A percentile compares a stretch with the other conserved stretches of the same genome.
Conservation (phyloP, 108 stramenopile genomes). For the Pseudonitzschia delicatissima region DNA sequence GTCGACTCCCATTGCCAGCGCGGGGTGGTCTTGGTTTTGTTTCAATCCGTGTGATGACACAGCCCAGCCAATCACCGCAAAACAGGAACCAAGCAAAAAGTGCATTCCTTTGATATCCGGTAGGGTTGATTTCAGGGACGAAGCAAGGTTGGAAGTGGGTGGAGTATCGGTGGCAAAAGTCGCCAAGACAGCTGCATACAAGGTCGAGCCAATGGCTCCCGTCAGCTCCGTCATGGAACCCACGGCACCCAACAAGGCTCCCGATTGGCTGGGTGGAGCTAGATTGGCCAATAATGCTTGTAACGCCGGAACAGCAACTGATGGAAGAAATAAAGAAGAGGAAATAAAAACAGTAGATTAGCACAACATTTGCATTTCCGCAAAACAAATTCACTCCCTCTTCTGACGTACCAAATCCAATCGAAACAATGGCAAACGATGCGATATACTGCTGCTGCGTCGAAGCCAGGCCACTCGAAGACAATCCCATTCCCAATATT, state of each 20-base stretch:
- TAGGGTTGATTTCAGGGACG: neutral
- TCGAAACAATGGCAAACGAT: neutral
- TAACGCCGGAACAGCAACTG: slow-evolving; percentile 4
- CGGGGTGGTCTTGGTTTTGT: neutral
- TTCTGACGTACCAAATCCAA: neutral
- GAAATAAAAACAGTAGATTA: neutral
- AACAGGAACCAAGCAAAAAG: slow-evolving; percentile 5
- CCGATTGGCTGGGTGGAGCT: neutral
- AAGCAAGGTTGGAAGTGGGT: neutral
- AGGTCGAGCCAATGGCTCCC: neutral
- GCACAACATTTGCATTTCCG: neutral
- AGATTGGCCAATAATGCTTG: slow-evolving; percentile 9
- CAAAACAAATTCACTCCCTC: neutral
- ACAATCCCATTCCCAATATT: neutral
- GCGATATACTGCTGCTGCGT: neutral
- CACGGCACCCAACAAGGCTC: slow-evolving; percentile 4
- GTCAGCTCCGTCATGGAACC: neutral
- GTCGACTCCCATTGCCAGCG: neutral
- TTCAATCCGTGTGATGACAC: slow-evolving; percentile 4
- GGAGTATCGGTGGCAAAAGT: neutral
- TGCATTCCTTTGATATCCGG: slow-evolving; percentile 1
- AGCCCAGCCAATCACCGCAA: neutral
- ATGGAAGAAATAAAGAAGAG: neutral
- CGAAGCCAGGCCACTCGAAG: neutral
- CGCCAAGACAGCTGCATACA: neutral